A percentile compares a stretch with the other conserved stretches of the same genome.
Conservation (phyloP, 352 stramenopile species). For the Globisporangium perplexum region DNA sequence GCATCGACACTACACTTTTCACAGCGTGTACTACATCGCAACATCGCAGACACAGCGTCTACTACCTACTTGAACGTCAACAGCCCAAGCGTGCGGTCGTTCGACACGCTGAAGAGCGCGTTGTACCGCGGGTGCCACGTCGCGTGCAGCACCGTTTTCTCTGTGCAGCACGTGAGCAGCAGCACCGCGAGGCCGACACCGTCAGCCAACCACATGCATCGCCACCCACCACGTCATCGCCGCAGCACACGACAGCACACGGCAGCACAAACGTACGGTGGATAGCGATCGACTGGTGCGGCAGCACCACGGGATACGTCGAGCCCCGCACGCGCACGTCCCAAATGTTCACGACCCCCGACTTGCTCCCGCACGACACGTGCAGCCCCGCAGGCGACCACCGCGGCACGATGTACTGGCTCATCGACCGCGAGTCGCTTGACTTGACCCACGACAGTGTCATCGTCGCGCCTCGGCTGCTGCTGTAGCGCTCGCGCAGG, state of each 20-base stretch:
- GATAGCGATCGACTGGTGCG: constrained; percentile 66
- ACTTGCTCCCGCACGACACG: constrained; percentile 66
- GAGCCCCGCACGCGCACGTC: constrained; percentile 66
- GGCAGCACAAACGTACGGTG: constrained; percentile 76
- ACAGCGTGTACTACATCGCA: not conserved
- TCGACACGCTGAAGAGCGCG: constrained; percentile 81
- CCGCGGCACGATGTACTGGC: constrained; percentile 79
- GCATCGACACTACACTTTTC: too few relatives aligned
- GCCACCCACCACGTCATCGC: not conserved
- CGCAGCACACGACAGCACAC: not conserved
- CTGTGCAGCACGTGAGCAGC: constrained; percentile 23
- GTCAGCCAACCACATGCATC: not conserved
- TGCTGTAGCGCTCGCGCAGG: constrained; percentile 43
- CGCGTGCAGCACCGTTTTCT: constrained; percentile 80
- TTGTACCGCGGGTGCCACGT: constrained; percentile 84
- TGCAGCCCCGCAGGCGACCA: constrained; percentile 71
- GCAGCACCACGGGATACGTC: constrained; percentile 44
- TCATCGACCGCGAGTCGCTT: constrained; percentile 57
- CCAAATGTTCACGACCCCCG: constrained; percentile 66
- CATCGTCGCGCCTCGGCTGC: constrained; percentile 33
- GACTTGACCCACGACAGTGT: constrained; percentile 53
- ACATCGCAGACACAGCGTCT: too few relatives aligned
- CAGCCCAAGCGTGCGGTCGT: constrained; percentile 72
- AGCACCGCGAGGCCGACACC: not conserved
- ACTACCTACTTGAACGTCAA: constrained; percentile 60